Conservation (phyloP, 139 green algal species). For the Chlamydomonas incerta region DNA sequence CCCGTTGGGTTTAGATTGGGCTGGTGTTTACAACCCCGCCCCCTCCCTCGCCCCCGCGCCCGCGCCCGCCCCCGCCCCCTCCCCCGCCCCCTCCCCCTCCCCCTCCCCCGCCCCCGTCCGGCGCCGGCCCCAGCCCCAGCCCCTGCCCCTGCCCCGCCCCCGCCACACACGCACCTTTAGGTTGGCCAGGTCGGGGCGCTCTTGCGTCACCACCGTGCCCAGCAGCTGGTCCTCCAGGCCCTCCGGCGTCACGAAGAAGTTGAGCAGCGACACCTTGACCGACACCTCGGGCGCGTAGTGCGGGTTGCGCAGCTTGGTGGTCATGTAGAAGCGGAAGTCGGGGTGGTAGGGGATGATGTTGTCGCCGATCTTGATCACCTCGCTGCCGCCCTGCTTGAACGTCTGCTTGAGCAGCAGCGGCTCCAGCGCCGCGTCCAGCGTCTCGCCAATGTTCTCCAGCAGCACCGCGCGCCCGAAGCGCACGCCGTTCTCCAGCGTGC, state of each 20-base stretch:
- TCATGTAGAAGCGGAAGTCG: constrained; percentile 89
- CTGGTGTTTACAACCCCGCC: no score
- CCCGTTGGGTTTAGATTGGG: no score
- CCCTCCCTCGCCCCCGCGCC: no score
- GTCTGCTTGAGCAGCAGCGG: constrained; percentile 83
- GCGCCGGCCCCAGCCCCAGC: no score
- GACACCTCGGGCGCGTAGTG: constrained; percentile 81
- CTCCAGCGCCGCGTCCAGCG: constrained; percentile 82
- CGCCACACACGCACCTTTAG: constrained; percentile 43
- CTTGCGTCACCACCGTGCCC: constrained; percentile 76
- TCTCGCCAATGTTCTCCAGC: constrained; percentile 81
- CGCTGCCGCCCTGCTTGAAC: constrained; percentile 84
- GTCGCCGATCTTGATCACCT: constrained; percentile 89
- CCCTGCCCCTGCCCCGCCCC: no score
- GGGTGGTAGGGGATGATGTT: constrained; percentile 89
- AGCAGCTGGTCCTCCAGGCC: constrained; percentile 87
- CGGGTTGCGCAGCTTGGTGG: constrained; percentile 82
- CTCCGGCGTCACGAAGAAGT: constrained; percentile 81
- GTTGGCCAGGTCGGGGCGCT: constrained; percentile 73
- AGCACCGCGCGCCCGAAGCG: constrained; percentile 71
- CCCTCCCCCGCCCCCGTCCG: background rate
- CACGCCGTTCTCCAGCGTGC: constrained; percentile 81
- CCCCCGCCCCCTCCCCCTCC: no score
- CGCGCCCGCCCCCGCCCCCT: no score
- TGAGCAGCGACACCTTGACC: constrained; percentile 82